phyloP scores from a whole-genome alignment of 2,329 filamentous ascomycete species.

The Aspergillus niger region DNA sequence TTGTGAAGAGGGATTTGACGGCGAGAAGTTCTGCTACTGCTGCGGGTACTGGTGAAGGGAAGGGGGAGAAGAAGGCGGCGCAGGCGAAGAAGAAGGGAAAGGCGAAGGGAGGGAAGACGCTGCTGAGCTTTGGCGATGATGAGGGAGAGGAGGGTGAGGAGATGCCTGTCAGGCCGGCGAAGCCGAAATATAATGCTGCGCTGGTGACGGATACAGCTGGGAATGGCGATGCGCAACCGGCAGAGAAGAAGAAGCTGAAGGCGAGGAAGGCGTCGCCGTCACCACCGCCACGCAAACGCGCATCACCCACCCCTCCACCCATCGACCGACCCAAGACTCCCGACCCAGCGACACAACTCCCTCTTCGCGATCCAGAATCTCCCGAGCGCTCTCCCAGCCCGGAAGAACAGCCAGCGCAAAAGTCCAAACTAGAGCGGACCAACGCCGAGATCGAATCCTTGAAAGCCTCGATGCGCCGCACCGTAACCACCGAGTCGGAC shows the following conservation, averaged over 20 bases:
- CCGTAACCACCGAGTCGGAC: constrained; percentile 35
- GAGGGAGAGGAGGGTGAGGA: constrained; percentile 44
- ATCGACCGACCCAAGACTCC: constrained; percentile 41
- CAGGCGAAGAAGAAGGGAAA: constrained; percentile 46
- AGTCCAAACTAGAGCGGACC: constrained; percentile 43
- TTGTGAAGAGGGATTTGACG: constrained; percentile 46
- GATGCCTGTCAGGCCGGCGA: constrained; percentile 41
- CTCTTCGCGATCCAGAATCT: constrained; percentile 47
- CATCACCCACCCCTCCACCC: constrained; percentile 31
- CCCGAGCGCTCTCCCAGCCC: constrained; percentile 37
- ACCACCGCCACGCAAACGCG: constrained; percentile 29
- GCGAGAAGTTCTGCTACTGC: constrained; percentile 28
- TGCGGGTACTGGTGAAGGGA: constrained; percentile 38
- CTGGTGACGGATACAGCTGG: constrained; percentile 40
- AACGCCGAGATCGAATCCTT: constrained; percentile 50
- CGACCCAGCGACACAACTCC: constrained; percentile 48
- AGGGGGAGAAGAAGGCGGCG: constrained; percentile 32
- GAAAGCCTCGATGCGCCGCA: constrained; percentile 52
- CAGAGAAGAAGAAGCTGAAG: constrained; percentile 13
- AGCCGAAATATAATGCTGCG: constrained; percentile 52
- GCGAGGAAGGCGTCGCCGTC: constrained; percentile 15
- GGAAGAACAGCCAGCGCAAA: constrained; percentile 24
- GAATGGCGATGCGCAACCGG: constrained; percentile 13
- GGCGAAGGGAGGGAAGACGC: constrained; percentile 45
- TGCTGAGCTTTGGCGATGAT: constrained; percentile 49